These are phyloP conservation scores for Telfairia occidentalis DNA, from an alignment of 331 rosid species.

Conservation along the genomic window DNA sequence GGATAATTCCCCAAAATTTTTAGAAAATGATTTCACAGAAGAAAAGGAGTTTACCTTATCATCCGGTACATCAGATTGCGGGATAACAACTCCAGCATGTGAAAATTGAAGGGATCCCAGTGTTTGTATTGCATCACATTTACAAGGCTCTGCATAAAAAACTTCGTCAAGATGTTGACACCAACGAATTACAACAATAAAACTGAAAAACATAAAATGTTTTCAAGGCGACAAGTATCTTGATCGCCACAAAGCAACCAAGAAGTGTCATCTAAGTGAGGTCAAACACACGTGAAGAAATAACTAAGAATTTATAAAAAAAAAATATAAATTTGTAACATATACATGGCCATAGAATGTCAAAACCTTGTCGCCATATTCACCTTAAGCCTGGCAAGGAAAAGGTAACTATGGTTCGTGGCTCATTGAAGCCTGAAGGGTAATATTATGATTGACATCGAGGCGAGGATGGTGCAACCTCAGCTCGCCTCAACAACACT, in stretches of 20 bases:
- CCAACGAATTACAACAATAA: neutral
- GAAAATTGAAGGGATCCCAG: slow-evolving; percentile 23
- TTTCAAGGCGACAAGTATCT: neutral
- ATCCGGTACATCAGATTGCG: slow-evolving; percentile 28
- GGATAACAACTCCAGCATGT: slow-evolving; percentile 24
- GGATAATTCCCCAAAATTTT: neutral
- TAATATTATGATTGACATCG: neutral
- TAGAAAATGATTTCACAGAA: neutral
- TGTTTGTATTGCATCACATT: slow-evolving; percentile 31
- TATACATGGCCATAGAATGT: neutral
- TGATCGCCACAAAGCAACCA: neutral
- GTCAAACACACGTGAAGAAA: neutral
- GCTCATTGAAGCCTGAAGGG: neutral
- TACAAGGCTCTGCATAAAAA: slow-evolving; percentile 20
- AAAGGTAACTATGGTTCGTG: neutral
- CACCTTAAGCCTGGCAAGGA: neutral
- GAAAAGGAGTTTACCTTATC: slow-evolving; percentile 28
- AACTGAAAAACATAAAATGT: neutral
- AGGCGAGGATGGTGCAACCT: neutral
- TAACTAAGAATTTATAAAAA: neutral
- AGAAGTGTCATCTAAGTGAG: neutral
- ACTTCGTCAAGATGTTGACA: neutral
- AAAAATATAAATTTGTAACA: neutral
- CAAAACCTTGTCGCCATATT: neutral
- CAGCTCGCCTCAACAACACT: neutral